Evolutionary conservation across 176 grass and related monocot species (phyloP).

Genomic region (Zea luxurians): DNA sequence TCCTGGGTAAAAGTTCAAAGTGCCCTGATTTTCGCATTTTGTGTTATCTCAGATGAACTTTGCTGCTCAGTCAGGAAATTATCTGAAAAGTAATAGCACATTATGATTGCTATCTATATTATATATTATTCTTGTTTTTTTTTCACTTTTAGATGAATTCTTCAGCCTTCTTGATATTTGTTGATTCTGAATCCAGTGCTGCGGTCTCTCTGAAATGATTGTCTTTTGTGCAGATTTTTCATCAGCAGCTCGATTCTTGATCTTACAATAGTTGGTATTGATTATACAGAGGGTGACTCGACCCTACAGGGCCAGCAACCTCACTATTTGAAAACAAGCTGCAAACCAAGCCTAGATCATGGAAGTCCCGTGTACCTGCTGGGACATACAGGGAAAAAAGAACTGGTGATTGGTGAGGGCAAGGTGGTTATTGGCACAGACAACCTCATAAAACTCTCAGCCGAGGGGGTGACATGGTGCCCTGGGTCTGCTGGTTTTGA

Average conservation of each 20-base stretch:
- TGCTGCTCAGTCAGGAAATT: constrained; percentile 13
- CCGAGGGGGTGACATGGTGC: constrained; percentile 61
- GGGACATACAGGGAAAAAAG: constrained; percentile 66
- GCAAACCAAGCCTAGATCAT: constrained; percentile 70
- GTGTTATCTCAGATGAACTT: constrained; percentile 23
- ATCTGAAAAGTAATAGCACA: constrained; percentile 1
- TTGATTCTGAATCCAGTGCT: not conserved
- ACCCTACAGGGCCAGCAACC: constrained; percentile 50
- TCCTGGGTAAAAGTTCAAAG: constrained; percentile 28
- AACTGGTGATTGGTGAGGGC: constrained; percentile 66
- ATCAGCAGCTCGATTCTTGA: constrained; percentile 91
- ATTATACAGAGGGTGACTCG: constrained; percentile 60
- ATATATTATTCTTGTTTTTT: not conserved
- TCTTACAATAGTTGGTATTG: constrained; percentile 88
- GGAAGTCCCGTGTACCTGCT: constrained; percentile 75
- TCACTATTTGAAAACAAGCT: constrained; percentile 76
- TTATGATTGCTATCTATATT: not conserved
- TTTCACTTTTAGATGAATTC: no score
- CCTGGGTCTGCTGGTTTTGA: constrained; percentile 92
- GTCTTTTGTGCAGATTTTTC: constrained; percentile 66
- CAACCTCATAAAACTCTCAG: constrained; percentile 75
- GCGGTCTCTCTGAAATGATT: not conserved
- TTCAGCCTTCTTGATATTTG: constrained; percentile 5
- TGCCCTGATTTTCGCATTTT: constrained; percentile 7
- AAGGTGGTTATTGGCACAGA: constrained; percentile 87